Evolutionary conservation across 352 stramenopile species (phyloP).

Genomic region (Globisporangium spinosum): DNA sequence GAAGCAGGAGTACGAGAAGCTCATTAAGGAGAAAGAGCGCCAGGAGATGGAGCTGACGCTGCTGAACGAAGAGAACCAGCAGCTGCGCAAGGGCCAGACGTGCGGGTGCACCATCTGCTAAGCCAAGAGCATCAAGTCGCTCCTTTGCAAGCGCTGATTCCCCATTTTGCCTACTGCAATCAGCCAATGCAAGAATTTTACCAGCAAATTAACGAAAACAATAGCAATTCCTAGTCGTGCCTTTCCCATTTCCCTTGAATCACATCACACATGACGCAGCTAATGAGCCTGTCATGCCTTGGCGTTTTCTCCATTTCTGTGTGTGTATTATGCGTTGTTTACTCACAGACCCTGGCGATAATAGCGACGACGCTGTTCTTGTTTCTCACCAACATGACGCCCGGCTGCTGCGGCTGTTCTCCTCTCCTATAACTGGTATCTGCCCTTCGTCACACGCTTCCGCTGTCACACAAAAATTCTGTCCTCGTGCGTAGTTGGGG

Average conservation of each 20-base stretch:
- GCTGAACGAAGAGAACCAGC: slow-evolving; percentile 73
- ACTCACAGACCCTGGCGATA: background rate
- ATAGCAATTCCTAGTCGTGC: background rate
- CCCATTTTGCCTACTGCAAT: background rate
- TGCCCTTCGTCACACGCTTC: background rate
- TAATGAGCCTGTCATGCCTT: background rate
- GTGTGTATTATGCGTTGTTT: background rate
- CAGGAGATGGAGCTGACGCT: slow-evolving; percentile 78
- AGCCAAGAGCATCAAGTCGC: background rate
- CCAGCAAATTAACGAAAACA: slow-evolving; percentile 1
- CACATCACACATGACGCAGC: background rate
- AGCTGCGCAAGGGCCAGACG: slow-evolving; percentile 64
- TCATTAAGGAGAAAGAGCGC: slow-evolving; percentile 78
- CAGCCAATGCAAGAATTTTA: background rate
- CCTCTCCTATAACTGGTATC: background rate
- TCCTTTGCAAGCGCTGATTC: background rate
- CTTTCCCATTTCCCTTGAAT: background rate
- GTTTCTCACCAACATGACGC: background rate
- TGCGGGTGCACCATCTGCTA: slow-evolving; percentile 73
- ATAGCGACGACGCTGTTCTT: background rate
- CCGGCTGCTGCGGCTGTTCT: background rate
- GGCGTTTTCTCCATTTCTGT: background rate
- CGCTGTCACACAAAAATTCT: background rate
- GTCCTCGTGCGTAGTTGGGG: background rate
- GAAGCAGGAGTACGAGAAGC: slow-evolving; percentile 63